phyloP scores from a whole-genome alignment of 2,329 filamentous ascomycete species.

The Curvularia spicifera region DNA sequence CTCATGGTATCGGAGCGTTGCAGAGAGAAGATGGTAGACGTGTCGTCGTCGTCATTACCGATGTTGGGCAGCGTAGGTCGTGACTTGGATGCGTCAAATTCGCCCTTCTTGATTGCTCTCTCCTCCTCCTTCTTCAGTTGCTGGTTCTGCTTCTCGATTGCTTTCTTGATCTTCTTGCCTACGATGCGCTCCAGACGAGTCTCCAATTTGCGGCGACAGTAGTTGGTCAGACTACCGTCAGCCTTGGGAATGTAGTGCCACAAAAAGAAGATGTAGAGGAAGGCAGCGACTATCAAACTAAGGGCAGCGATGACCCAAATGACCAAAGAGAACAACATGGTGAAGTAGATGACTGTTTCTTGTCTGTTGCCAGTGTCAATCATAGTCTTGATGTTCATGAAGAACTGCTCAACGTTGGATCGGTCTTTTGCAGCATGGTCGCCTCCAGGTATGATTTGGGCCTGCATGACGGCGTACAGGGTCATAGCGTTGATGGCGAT shows the following conservation, averaged over 20 bases:
- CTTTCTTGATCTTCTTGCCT: conserved; percentile 84
- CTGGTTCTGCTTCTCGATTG: conserved; percentile 75
- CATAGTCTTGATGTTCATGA: conserved; percentile 77
- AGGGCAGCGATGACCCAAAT: conserved; percentile 87
- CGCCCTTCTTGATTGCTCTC: conserved; percentile 56
- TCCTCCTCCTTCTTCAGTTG: conserved; percentile 54
- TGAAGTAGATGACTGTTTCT: conserved; percentile 81
- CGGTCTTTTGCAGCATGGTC: conserved; percentile 64
- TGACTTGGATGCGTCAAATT: conserved; percentile 33
- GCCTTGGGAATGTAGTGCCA: conserved; percentile 87
- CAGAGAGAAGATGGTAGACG: conserved; percentile 42
- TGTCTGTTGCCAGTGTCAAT: conserved; percentile 72
- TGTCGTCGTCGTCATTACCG: conserved; percentile 50
- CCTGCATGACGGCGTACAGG: conserved; percentile 80
- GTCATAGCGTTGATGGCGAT: conserved; percentile 91
- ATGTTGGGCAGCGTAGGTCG: conserved; percentile 53
- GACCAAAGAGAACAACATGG: conserved; percentile 90
- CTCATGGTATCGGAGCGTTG: conserved; percentile 43
- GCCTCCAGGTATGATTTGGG: conserved; percentile 71
- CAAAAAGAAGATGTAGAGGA: conserved; percentile 87
- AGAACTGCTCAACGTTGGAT: conserved; percentile 75
- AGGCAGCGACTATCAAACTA: conserved; percentile 71
- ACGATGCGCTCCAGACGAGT: conserved; percentile 84
- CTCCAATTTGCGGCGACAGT: conserved; percentile 92
- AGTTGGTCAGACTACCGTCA: conserved; percentile 81